Base-by-base conservation (phyloP, 768 basidiomycete genomes). In the Tylopilus rubrobrunneus region DNA sequence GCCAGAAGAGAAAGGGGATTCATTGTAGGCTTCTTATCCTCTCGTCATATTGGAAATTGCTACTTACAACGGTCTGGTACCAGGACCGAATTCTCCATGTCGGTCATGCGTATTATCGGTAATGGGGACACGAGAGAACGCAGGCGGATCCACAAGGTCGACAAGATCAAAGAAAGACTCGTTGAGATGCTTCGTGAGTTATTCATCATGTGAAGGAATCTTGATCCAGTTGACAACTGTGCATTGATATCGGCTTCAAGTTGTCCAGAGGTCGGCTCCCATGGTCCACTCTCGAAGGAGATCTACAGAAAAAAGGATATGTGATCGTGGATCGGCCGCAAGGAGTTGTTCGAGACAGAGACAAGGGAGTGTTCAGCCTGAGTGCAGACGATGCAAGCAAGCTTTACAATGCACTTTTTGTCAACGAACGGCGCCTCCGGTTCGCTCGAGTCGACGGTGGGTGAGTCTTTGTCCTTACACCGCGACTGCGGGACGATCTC, bases 131-230 rank as follows among this genome's bases (percentile, higher is more conserved):
- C 4, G 8, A 31, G 31, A 1, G 41, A 52, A 11, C 1, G 14
- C 1, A 27, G 31, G 7, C 43, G 21, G 21, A 28, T 15, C 9
- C 43, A 15, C 12, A 58, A 49, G 55, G 49, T 59, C 0, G 39
- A 51, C n/a, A 7, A 36, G n/a, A n/a, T n/a, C n/a, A n/a, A n/a
- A n/a, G n/a, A n/a, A n/a, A n/a, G n/a, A n/a, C n/a, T n/a, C n/a
- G n/a, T n/a, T 5, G 15, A 46, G 11, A 58, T 60, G 59, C 53
- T 59, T 47, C 45, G 57, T 59, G 11, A 45, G 57, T 52, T 6
- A 19, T 43, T 15, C 10, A 5, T 39, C 1, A 34, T 12, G 1
- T 4, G 31, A 7, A 31, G 10, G 31, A 4, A 12, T 34, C 4
- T 12, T 12, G 11, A 34, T 25, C 11, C 5, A 15, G 27, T 28